phyloP scores from a whole-genome alignment of 2,329 filamentous ascomycete species.

The Fusarium praegraminearum region DNA sequence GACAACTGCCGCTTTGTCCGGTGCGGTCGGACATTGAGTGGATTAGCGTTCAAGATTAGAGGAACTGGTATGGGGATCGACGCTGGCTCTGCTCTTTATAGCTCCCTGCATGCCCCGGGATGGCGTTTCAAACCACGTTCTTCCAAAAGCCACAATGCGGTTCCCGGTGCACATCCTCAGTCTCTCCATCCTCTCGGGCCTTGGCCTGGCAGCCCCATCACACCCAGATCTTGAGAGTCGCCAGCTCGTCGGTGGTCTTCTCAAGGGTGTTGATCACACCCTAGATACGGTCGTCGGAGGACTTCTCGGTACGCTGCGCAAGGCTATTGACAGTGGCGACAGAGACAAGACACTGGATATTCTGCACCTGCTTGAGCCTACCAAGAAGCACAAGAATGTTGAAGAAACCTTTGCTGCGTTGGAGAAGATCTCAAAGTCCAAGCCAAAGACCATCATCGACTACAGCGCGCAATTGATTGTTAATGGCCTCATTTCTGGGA shows the following conservation, averaged over 20 bases:
- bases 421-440: neutral
- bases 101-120: neutral
- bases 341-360: neutral
- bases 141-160: neutral
- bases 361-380: neutral
- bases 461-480: constrained; percentile 4
- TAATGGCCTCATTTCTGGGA: neutral
- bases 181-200: neutral
- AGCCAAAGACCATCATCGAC: neutral
- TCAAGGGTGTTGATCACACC: neutral
- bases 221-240: neutral
- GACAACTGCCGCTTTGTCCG: neutral
- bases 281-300: neutral
- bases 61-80: neutral
- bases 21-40: neutral
- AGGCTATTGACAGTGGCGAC: neutral
- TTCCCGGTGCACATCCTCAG: neutral
- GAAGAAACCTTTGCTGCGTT: neutral
- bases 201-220: neutral
- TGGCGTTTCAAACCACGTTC: neutral
- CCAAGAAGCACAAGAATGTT: neutral
- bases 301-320: neutral
- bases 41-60: neutral
- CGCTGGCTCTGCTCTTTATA: neutral
- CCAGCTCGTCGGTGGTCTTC: neutral